Conservation (phyloP, 306 rosid genomes). For the Gynostemma pentaphyllum region DNA sequence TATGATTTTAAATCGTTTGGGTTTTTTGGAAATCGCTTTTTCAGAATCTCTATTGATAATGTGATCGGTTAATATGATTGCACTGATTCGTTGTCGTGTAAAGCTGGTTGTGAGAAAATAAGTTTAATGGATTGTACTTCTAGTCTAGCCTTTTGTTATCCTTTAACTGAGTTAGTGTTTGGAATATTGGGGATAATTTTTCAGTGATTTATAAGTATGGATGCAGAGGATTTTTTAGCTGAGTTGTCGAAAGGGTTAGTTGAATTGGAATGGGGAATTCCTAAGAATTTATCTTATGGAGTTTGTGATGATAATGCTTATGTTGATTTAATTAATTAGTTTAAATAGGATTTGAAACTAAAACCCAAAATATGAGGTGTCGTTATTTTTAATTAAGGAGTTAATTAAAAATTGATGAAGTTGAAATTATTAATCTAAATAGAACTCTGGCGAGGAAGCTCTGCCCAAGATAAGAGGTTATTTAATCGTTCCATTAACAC, state of each 20-base stretch:
- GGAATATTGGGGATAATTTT: slow-evolving; percentile 59
- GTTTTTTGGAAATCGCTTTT: slow-evolving; percentile 29
- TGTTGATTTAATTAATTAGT: too few species aligned
- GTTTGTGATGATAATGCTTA: slow-evolving; percentile 50
- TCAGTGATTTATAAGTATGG: slow-evolving; percentile 64
- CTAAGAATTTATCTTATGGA: slow-evolving; percentile 38
- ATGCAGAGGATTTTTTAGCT: slow-evolving; percentile 88
- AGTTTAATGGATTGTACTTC: slow-evolving; percentile 54
- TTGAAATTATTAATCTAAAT: too few species aligned
- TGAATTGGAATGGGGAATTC: slow-evolving; percentile 82
- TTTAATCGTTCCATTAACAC: too few species aligned
- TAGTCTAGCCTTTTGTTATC: slow-evolving; percentile 89
- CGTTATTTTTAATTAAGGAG: too few species aligned
- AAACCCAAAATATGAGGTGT: too few species aligned
- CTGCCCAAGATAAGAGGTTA: too few species aligned
- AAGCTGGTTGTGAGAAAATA: slow-evolving; percentile 56
- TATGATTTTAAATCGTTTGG: slow-evolving; percentile 60
- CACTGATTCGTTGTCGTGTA: slow-evolving; percentile 83
- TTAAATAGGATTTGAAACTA: too few species aligned
- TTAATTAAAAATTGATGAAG: too few species aligned
- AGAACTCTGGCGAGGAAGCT: too few species aligned
- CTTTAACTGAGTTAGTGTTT: slow-evolving; percentile 64
- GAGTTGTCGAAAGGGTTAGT: slow-evolving; percentile 58
- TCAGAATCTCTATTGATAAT: slow-evolving; percentile 62
- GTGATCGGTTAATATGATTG: slow-evolving; percentile 81